phyloP scores from a whole-genome alignment of 164 flowering plant species.

The Nelumbo lutea region DNA sequence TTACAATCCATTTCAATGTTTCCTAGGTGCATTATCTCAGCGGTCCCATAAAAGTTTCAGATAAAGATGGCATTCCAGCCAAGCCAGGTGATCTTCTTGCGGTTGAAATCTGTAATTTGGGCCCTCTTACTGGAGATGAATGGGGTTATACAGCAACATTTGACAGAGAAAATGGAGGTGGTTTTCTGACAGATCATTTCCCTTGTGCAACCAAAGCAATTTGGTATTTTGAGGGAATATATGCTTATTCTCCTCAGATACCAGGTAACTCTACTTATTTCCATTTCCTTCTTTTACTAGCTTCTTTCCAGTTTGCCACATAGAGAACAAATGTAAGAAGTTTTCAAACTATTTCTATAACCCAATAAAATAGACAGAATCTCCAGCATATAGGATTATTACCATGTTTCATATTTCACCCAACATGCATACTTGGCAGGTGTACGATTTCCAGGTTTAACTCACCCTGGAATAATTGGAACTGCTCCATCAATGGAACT shows the following conservation, averaged over 20 bases:
- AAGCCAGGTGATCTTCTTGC: conserved; percentile 91
- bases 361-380: no score
- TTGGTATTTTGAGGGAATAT: conserved; percentile 98
- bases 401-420: neutral
- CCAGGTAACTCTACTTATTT: conserved; percentile 47
- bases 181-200: conserved; percentile 91
- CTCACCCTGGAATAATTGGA: conserved; percentile 94
- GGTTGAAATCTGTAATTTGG: conserved; percentile 88
- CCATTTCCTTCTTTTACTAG: no score
- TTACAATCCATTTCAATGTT: neutral
- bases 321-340: no score
- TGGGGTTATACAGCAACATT: conserved; percentile 90
- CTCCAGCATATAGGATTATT: neutral
- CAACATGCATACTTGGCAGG: conserved; percentile 33
- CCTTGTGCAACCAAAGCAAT: conserved; percentile 94
- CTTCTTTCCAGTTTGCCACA: no score
- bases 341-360: no score
- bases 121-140: conserved; percentile 95
- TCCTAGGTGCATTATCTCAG: conserved; percentile 83
- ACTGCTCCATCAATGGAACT: conserved; percentile 96
- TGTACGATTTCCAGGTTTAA: conserved; percentile 85
- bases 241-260: conserved; percentile 89
- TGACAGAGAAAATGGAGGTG: conserved; percentile 97
- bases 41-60: conserved; percentile 77
- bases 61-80: conserved; percentile 66